Percentiles rank a stretch among this genome's conserved stretches.
These are phyloP conservation scores for Daldinia loculata DNA, from an alignment of 495 filamentous ascomycete genomes.

Conservation along the genomic window DNA sequence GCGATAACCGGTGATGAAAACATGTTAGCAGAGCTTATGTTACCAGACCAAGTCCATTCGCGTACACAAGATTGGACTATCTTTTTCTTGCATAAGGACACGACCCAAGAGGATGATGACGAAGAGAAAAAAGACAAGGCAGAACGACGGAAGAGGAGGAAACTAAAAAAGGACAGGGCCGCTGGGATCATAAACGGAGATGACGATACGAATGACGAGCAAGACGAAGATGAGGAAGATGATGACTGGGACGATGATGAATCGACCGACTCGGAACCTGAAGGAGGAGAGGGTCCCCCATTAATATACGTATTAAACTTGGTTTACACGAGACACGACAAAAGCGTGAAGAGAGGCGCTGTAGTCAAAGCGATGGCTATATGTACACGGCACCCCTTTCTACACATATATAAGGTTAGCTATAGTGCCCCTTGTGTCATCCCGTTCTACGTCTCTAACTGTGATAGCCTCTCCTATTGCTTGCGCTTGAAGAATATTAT, in stretches of 20 bases:
- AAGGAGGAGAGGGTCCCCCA: constrained; percentile 80
- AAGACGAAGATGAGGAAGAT: constrained; percentile 57
- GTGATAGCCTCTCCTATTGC: constrained; percentile 80
- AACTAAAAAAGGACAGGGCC: constrained; percentile 55
- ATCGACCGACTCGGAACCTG: constrained; percentile 65
- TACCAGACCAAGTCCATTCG: constrained; percentile 96
- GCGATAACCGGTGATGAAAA: constrained; percentile 95
- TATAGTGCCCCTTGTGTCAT: neutral
- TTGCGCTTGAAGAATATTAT: constrained; percentile 98
- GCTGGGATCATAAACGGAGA: constrained; percentile 64
- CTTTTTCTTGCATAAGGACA: constrained; percentile 97
- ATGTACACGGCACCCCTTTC: constrained; percentile 96
- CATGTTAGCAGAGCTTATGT: constrained; percentile 98
- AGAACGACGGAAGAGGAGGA: constrained; percentile 57
- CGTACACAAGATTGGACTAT: constrained; percentile 98
- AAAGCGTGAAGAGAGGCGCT: constrained; percentile 88
- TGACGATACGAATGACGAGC: constrained; percentile 53
- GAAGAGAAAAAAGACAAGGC: constrained; percentile 60
- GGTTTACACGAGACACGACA: constrained; percentile 97
- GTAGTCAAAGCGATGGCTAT: constrained; percentile 99
- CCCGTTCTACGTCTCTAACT: constrained; percentile 40
- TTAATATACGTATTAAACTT: constrained; percentile 97
- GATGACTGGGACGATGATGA: constrained; percentile 67
- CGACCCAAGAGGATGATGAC: constrained; percentile 80
- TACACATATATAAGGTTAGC: constrained; percentile 95